A percentile compares a stretch with the other conserved stretches of the same genome.
phyloP scores from a whole-genome alignment of 345 rosid genomes.

The Luvunga scandens region DNA sequence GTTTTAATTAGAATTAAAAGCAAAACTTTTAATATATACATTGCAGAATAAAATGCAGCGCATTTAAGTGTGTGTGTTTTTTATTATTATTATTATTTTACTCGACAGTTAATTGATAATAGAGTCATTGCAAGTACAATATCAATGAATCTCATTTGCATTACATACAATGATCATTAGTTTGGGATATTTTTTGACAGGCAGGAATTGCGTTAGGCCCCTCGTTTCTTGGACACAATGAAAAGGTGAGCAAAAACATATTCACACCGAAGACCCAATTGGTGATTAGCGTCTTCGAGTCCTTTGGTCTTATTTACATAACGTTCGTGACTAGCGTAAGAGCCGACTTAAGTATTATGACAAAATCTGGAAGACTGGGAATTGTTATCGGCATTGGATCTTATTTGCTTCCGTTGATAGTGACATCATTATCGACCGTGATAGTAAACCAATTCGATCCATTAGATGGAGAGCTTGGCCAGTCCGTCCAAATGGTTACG shows the following conservation, averaged over 20 bases:
- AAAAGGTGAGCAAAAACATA: constrained; percentile 1
- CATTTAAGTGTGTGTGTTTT: too few species aligned
- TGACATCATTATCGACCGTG: constrained; percentile 12
- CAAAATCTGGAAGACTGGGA: constrained; percentile 38
- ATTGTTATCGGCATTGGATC: constrained; percentile 31
- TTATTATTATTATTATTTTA: too few species aligned
- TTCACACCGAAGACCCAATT: constrained; percentile 18
- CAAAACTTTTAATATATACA: too few species aligned
- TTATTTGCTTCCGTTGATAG: constrained; percentile 25
- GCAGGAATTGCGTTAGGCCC: constrained; percentile 43
- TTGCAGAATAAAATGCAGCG: too few species aligned
- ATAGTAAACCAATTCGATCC: not conserved
- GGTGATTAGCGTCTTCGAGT: constrained; percentile 27
- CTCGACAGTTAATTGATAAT: too few species aligned
- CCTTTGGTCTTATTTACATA: constrained; percentile 32
- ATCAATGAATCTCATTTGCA: too few species aligned
- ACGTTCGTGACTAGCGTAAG: constrained; percentile 34
- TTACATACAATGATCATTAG: not conserved
- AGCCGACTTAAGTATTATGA: constrained; percentile 30
- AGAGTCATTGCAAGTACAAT: too few species aligned
- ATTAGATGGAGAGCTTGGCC: not conserved
- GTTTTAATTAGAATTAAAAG: too few species aligned
- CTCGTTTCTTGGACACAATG: constrained; percentile 27
- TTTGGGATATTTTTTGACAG: constrained; percentile 12
- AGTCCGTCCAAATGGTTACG: not conserved